Evolutionary conservation across 2,329 filamentous ascomycete genomes (phyloP), one percentile per base, ranked within the genome.

Genomic region (Colletotrichum sp.): DNA sequence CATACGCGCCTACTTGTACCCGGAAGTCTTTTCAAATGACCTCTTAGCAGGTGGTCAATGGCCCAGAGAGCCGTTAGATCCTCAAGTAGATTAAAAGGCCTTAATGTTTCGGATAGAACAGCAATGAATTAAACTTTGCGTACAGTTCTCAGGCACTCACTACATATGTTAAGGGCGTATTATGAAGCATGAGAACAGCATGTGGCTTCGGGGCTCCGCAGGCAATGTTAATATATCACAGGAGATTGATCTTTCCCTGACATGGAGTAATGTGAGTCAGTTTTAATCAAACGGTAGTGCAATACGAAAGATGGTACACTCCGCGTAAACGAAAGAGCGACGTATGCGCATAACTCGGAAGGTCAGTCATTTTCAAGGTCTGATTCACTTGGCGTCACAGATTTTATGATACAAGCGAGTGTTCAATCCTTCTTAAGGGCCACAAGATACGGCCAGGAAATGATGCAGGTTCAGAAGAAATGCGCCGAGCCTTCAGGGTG

Each of bases 11-110:
- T 49, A n/a, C 12, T 21, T 52, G 44, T 21, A 21, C 44, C 6
- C 6, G 44, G n/a, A 52, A 12, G 39, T n/a, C 39, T 49, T 49
- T n/a, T 49, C 10, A n/a, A n/a, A 49, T n/a, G 39, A 2, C 9
- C 39, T 6, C 18, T 3, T 7, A 49, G 39, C 9, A 49, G 18
- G 9, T 12, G 5, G 18, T n/a, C 9, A 6, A 49, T n/a, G 5
- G 18, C 18, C 18, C 5, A 49, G 18, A 1, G 18, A 3, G 18
- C 18, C 9, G 18, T 10, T 7, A 49, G 18, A 49, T 49, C 9
- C 39, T 49, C 9, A n/a, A 1, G 3, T n/a, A n/a, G 6, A n/a
- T n/a, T 12, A 1, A 49, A 12, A n/a, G 18, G 9, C 0, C 18
- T n/a, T 49, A 2, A 2, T 6, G 5, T 44, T n/a, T 2, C 2